These are phyloP conservation scores for Albizia julibrissin DNA, from an alignment of 306 rosid genomes.

Conservation along the genomic window DNA sequence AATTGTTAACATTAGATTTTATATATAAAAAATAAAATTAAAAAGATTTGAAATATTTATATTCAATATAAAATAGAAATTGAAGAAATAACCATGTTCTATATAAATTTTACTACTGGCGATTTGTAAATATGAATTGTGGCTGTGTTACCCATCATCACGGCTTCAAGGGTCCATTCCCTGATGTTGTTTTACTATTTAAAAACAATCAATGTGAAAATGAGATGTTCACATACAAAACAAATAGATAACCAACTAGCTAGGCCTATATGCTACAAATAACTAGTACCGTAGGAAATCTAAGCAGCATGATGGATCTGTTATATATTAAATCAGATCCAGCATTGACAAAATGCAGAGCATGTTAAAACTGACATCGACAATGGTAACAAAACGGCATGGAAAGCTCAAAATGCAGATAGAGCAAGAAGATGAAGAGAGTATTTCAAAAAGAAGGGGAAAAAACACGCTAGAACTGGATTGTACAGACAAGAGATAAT, in stretches of 20 bases:
- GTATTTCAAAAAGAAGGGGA: neutral
- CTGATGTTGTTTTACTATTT: neutral
- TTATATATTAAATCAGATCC: neutral
- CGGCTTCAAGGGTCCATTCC: neutral
- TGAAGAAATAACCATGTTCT: neutral
- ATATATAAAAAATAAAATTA: neutral
- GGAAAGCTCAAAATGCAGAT: neutral
- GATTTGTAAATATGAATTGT: neutral
- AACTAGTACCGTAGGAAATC: neutral
- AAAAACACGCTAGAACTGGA: neutral
- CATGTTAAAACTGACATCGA: conserved; percentile 11
- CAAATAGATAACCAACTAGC: neutral
- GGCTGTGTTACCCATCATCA: neutral
- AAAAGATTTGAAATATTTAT: neutral
- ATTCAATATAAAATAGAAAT: neutral
- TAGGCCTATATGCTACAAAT: conserved; percentile 19
- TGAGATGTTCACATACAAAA: neutral
- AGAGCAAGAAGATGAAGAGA: neutral
- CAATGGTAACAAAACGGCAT: neutral
- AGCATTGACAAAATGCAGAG: neutral
- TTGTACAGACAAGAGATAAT: neutral
- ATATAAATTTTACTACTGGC: neutral
- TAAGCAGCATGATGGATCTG: neutral
- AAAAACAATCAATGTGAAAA: conserved; percentile 1
- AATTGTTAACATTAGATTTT: neutral